phyloP scores from a whole-genome alignment of 2,329 filamentous ascomycete genomes.

The Aureobasidium musti region DNA sequence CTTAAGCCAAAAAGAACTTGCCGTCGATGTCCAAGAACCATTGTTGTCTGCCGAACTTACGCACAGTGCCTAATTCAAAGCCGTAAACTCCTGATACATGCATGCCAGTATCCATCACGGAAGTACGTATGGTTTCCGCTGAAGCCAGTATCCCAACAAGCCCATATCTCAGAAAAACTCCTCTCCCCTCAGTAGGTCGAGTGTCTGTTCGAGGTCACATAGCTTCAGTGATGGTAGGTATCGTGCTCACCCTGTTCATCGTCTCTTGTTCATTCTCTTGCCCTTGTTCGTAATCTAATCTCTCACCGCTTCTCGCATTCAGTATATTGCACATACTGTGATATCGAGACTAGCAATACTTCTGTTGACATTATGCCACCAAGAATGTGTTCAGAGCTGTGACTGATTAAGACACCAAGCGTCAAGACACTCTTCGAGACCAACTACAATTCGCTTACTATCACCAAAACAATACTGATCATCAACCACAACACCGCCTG shows the following conservation, averaged over 20 bases:
- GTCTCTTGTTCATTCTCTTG: not conserved
- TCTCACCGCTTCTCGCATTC: not conserved
- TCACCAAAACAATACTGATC: not conserved
- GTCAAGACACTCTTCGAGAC: not conserved
- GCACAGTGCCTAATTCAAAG: no score
- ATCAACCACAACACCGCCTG: not conserved
- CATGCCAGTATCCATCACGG: no score
- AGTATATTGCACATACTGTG: not conserved
- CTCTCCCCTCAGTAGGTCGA: no score
- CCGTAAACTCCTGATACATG: no score
- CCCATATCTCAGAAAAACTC: no score
- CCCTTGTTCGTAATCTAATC: no score
- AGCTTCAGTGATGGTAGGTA: not conserved
- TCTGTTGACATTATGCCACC: not conserved
- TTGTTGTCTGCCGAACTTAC: no score
- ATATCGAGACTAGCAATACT: not conserved
- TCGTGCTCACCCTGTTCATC: not conserved
- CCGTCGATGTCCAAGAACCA: not conserved
- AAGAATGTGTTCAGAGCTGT: not conserved
- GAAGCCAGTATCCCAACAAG: no score
- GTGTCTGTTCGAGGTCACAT: no score
- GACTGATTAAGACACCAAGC: not conserved
- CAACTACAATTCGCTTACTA: no score
- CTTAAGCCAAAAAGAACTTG: not conserved
- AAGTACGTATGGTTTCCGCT: no score